Conservation (phyloP, 75 land plant species). For the Pseudotsuga menziesii region DNA sequence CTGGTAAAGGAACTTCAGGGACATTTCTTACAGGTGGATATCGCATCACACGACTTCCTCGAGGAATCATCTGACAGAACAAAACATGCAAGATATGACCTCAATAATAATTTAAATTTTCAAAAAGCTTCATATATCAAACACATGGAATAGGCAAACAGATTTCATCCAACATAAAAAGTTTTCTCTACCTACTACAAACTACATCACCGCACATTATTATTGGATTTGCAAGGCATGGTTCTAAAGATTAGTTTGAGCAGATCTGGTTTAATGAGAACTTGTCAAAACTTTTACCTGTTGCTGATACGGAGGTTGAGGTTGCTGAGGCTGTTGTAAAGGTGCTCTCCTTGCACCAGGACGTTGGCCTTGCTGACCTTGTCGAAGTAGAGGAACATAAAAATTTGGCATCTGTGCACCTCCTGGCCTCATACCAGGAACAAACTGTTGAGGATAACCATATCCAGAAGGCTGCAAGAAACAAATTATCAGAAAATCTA, state of each 20-base stretch:
- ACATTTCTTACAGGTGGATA: slow-evolving; percentile 60
- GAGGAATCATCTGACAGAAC: slow-evolving; percentile 52
- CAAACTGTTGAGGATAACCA: slow-evolving; percentile 86
- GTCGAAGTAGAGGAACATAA: slow-evolving; percentile 63
- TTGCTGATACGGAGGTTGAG: slow-evolving; percentile 44
- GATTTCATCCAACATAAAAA: background rate
- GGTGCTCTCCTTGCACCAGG: slow-evolving; percentile 68
- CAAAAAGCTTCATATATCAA: background rate
- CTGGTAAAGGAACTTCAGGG: slow-evolving; percentile 46
- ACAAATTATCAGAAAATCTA: no score
- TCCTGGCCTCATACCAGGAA: slow-evolving; percentile 88
- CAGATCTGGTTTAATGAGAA: background rate
- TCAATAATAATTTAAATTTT: background rate
- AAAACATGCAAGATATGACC: background rate
- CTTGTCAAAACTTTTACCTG: slow-evolving; percentile 18
- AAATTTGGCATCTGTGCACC: slow-evolving; percentile 74
- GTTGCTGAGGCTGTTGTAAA: slow-evolving; percentile 38
- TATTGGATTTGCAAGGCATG: background rate
- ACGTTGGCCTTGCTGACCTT: slow-evolving; percentile 71
- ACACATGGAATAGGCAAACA: background rate
- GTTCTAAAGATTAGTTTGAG: background rate
- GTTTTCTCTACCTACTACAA: background rate
- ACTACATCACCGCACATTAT: background rate
- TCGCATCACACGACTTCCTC: slow-evolving; percentile 51
- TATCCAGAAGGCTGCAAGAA: slow-evolving; percentile 63